Conservation (phyloP, 2,329 filamentous ascomycete species). For the Plectosphaerella plurivora region DNA sequence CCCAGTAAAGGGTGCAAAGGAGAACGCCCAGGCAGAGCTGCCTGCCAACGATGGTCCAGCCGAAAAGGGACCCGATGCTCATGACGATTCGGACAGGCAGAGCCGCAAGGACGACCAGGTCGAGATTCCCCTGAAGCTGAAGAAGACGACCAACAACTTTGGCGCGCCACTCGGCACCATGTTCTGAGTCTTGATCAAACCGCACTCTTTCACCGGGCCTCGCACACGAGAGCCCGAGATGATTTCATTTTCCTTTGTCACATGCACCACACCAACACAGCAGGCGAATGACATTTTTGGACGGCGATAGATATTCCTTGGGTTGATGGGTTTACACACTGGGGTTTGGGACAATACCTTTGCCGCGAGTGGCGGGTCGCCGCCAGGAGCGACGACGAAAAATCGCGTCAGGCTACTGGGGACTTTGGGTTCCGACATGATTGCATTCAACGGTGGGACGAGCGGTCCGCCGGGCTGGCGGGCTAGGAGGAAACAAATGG, state of each 20-base stretch:
- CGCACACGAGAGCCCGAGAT: background rate
- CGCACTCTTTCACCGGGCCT: background rate
- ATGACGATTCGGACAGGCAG: constrained; percentile 11
- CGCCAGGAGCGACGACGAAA: too few species aligned
- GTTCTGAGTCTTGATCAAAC: constrained; percentile 4
- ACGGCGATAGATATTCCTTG: background rate
- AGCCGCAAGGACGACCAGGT: constrained; percentile 23
- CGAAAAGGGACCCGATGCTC: constrained; percentile 5
- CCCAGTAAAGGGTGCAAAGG: constrained; percentile 8
- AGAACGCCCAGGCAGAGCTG: constrained; percentile 5
- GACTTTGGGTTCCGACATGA: too few species aligned
- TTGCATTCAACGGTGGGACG: background rate
- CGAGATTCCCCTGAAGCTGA: constrained; percentile 43
- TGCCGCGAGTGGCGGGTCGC: too few species aligned
- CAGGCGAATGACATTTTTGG: background rate
- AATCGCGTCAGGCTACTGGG: too few species aligned
- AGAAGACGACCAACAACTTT: constrained; percentile 35
- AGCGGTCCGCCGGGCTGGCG: background rate
- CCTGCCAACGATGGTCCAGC: constrained; percentile 12
- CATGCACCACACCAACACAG: background rate
- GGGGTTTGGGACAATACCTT: too few species aligned
- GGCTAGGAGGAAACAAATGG: background rate
- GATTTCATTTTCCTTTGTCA: background rate
- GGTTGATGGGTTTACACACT: too few species aligned
- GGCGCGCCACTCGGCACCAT: constrained; percentile 12